Evolutionary conservation across 1,284 basidiomycete species (phyloP), one percentile per base, ranked within the genome.

Genomic region (Puccinia sorghi): DNA sequence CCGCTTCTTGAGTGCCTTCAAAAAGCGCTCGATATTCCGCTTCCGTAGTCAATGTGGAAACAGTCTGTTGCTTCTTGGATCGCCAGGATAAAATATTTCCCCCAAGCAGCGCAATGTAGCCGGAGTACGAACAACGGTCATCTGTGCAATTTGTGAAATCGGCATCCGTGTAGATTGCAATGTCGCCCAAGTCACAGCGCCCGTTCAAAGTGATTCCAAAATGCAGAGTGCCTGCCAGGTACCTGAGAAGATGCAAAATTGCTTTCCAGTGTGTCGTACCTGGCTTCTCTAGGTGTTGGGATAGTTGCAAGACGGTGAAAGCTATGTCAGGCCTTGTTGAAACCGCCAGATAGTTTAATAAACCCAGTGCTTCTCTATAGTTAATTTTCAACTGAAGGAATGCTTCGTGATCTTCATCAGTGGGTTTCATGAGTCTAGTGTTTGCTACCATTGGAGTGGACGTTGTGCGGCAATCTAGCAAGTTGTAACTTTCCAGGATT

Each of bases 121-220:
- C 66, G 17, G 66, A 69, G 15, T 48, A 46, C 0, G 43, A 69
- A 12, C 25, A 3, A 0, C 66, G 5, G 48, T 39, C 22, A 37
- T 69, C 43, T 0, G 25, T 25, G 37, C 66, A 69, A 15, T 69
- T 69, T 1, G 66, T n/a, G 41, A 43, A 69, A 17, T 69, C 66
- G 7, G 66, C 17, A 12, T 69, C 43, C 1, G 59, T 63, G 39
- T 20, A 63, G 3, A 46, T 7, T 7, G 9, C 2, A 2, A 46
- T 7, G 1, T 39, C 17, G 5, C 5, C 3, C 32, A 43, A 3
- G 15, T 39, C 32, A 13, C 37, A 6, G 11, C 0, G 3, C 1
- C 59, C 59, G n/a, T 39, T 32, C 2, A 63, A 13, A 0, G 3
- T 39, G 43, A 69, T 69, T 5, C 43, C n/a, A 2, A 3, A 15